Conservation (phyloP, 2,329 filamentous ascomycete genomes). For the Erysiphe pulchra region DNA sequence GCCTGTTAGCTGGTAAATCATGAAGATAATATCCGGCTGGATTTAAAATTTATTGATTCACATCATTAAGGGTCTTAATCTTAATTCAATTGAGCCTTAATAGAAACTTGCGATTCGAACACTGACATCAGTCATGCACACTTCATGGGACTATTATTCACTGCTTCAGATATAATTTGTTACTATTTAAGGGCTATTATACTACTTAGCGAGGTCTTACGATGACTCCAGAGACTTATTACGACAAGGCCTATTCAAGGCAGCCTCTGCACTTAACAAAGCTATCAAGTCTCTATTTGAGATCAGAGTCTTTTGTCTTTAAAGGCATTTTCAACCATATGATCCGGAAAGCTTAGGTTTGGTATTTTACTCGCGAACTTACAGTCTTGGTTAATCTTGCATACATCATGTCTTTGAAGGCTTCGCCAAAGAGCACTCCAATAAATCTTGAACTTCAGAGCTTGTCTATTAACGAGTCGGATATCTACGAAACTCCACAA, state of each 20-base stretch:
- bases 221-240: neutral
- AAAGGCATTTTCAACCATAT: neutral
- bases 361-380: neutral
- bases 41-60: too few species aligned
- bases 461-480: too few species aligned
- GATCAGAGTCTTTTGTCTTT: neutral
- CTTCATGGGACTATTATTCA: neutral
- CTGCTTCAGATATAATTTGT: neutral
- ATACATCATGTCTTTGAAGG: neutral
- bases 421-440: neutral
- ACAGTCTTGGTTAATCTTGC: neutral
- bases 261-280: neutral
- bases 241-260: neutral
- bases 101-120: too few species aligned
- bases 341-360: neutral
- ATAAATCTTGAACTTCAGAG: too few species aligned
- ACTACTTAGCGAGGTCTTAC: neutral
- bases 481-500: too few species aligned
- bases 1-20: too few species aligned
- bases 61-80: too few species aligned
- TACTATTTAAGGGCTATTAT: neutral
- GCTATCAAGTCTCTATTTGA: neutral
- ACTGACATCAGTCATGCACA: neutral
- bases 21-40: too few species aligned
- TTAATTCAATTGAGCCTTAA: too few species aligned